Evolutionary conservation across 2,329 filamentous ascomycete species (phyloP).

Genomic region (Fusarium verticillioides): DNA sequence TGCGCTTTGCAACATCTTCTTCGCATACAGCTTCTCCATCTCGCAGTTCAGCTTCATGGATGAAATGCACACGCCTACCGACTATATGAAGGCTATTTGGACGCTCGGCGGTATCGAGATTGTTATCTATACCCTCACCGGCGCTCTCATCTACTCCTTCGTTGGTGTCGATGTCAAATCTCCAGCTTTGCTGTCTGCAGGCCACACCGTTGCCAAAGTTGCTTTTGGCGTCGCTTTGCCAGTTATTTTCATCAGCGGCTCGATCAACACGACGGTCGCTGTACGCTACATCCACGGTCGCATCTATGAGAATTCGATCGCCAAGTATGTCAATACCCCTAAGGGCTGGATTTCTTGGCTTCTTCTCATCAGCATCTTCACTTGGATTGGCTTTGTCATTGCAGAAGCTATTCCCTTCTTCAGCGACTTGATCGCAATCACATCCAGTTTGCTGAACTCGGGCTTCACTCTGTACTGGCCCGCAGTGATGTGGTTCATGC

Average conservation of each 20-base stretch:
- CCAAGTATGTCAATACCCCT: conserved; percentile 38
- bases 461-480: conserved; percentile 53
- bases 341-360: conserved; percentile 63
- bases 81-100: conserved; percentile 61
- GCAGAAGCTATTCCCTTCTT: conserved; percentile 79
- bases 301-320: conserved; percentile 34
- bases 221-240: conserved; percentile 64
- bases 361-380: conserved; percentile 64
- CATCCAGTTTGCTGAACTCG: conserved; percentile 59
- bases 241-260: conserved; percentile 76
- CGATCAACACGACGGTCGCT: conserved; percentile 64
- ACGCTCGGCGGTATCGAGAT: conserved; percentile 70
- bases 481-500: conserved; percentile 54
- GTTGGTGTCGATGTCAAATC: conserved; percentile 69
- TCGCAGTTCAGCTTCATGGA: conserved; percentile 59
- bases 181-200: conserved; percentile 72
- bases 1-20: conserved; percentile 72
- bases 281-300: conserved; percentile 52
- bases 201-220: conserved; percentile 57
- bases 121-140: conserved; percentile 70
- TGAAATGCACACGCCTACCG: conserved; percentile 56
- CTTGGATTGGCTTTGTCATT: conserved; percentile 56
- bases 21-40: conserved; percentile 68
- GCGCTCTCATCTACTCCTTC: conserved; percentile 73
- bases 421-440: conserved; percentile 68